Evolutionary conservation across 345 rosid species (phyloP).

Genomic region (Nasturtium officinale): DNA sequence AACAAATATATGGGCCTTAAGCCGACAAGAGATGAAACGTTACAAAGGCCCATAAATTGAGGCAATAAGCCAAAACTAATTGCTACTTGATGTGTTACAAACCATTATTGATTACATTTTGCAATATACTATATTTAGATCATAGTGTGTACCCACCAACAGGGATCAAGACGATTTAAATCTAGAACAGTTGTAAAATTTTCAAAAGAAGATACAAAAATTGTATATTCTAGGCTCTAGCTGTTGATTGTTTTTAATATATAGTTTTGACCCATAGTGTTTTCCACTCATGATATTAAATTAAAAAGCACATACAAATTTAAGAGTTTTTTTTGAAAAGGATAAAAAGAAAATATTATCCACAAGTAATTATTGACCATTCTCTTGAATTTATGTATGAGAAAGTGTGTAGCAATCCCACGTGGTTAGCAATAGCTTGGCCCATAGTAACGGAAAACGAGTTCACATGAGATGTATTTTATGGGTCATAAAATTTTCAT

Average conservation of each 20-base stretch:
- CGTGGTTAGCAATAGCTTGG: conserved; percentile 34
- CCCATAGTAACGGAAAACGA: conserved; percentile 30
- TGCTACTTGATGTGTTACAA: neutral
- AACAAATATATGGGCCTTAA: conserved; percentile 3
- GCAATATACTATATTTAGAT: neutral
- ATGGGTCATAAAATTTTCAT: conserved; percentile 18
- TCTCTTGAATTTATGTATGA: conserved; percentile 17
- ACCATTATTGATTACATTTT: neutral
- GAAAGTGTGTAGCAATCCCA: conserved; percentile 29
- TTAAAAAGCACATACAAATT: neutral
- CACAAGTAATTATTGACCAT: conserved; percentile 38
- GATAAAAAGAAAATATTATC: conserved; percentile 35
- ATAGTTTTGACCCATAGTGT: neutral
- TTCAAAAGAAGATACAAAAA: neutral
- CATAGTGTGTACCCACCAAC: neutral
- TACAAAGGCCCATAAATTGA: neutral
- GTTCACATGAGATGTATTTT: conserved; percentile 34
- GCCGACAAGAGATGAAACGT: neutral
- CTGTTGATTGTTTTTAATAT: neutral
- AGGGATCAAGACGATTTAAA: conserved; percentile 7
- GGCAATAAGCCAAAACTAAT: too few relatives aligned
- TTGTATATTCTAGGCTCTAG: neutral
- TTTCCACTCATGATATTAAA: conserved; percentile 5
- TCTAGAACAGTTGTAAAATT: neutral
- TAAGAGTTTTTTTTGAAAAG: neutral